These are phyloP conservation scores for Kwoniella sp. DNA, from an alignment of 768 basidiomycete species.

Conservation along the genomic window DNA sequence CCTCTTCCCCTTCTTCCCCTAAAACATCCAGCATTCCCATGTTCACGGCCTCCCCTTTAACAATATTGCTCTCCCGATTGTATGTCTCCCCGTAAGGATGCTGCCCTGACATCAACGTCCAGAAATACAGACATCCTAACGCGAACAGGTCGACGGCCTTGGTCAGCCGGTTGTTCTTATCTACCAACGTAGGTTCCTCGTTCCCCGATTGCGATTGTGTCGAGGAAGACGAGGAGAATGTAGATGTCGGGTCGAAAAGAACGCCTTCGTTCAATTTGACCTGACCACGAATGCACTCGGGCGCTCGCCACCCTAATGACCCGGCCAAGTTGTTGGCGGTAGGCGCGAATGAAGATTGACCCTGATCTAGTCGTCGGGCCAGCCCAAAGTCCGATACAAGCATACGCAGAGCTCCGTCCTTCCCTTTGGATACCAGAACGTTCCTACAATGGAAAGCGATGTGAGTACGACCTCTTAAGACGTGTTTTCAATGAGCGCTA, in stretches of 20 bases:
- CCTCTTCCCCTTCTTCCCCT: slow-evolving; percentile 94
- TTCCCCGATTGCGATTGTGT: slow-evolving; percentile 20
- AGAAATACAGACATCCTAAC: slow-evolving; percentile 92
- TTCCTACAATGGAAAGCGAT: slow-evolving; percentile 59
- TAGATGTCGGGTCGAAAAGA: slow-evolving; percentile 49
- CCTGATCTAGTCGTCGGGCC: slow-evolving; percentile 90
- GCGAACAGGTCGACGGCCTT: slow-evolving; percentile 97
- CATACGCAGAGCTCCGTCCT: slow-evolving; percentile 59
- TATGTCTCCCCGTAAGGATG: slow-evolving; percentile 95
- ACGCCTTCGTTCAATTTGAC: slow-evolving; percentile 80
- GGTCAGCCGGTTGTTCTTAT: slow-evolving; percentile 69
- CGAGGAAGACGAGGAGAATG: slow-evolving; percentile 32
- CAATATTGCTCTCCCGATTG: slow-evolving; percentile 90
- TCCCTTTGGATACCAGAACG: slow-evolving; percentile 79
- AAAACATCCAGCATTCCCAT: slow-evolving; percentile 73
- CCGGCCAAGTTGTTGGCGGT: slow-evolving; percentile 85
- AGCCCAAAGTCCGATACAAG: slow-evolving; percentile 86
- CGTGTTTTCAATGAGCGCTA: too few relatives aligned
- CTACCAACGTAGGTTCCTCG: slow-evolving; percentile 40
- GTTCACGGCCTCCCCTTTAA: slow-evolving; percentile 71
- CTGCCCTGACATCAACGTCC: slow-evolving; percentile 80
- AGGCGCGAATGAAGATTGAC: slow-evolving; percentile 94
- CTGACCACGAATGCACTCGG: slow-evolving; percentile 90
- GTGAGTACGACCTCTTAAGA: slow-evolving; percentile 4
- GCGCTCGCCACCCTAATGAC: slow-evolving; percentile 95